These are phyloP conservation scores for Pseudonitzschia multiseries DNA, from an alignment of 108 stramenopile species.

Conservation along the genomic window DNA sequence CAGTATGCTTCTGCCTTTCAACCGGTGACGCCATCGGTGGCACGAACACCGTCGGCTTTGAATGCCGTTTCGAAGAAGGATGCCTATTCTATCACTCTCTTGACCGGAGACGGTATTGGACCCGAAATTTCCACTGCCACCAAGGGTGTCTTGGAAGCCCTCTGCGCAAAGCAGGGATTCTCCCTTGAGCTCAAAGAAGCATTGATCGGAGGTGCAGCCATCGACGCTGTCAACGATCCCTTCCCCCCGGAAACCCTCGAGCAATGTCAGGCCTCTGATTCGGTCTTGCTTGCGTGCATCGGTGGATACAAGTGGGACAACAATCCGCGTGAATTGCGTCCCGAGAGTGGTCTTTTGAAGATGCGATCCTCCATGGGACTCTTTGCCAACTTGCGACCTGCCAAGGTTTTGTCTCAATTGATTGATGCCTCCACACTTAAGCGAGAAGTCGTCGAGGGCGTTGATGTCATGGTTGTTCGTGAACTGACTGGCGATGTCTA, in stretches of 20 bases:
- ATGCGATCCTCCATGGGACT: constrained; percentile 96
- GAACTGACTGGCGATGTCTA: constrained; percentile 99
- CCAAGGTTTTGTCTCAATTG: constrained; percentile 93
- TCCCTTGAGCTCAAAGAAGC: constrained; percentile 90
- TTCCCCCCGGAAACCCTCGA: constrained; percentile 92
- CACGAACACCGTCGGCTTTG: constrained; percentile 9
- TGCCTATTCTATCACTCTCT: constrained; percentile 79
- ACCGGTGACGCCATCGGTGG: not conserved
- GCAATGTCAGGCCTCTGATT: constrained; percentile 85
- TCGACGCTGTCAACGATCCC: constrained; percentile 90
- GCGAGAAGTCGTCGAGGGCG: constrained; percentile 94
- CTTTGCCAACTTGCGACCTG: constrained; percentile 96
- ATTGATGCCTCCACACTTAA: constrained; percentile 96
- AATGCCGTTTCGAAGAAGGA: constrained; percentile 83
- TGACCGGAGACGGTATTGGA: constrained; percentile 92
- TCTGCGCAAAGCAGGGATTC: constrained; percentile 68
- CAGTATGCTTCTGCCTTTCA: not conserved
- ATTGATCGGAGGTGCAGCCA: constrained; percentile 95
- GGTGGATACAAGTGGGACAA: constrained; percentile 98
- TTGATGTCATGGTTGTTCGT: constrained; percentile 98
- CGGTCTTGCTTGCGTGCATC: constrained; percentile 94
- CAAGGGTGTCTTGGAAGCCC: constrained; percentile 65
- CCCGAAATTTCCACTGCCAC: constrained; percentile 94
- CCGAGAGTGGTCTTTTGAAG: constrained; percentile 94
- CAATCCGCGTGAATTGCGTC: constrained; percentile 92